Percentiles rank a stretch among this genome's conserved stretches.
These are phyloP conservation scores for Penicillium rolfsii DNA, from an alignment of 2,329 filamentous ascomycete genomes.

Conservation along the genomic window DNA sequence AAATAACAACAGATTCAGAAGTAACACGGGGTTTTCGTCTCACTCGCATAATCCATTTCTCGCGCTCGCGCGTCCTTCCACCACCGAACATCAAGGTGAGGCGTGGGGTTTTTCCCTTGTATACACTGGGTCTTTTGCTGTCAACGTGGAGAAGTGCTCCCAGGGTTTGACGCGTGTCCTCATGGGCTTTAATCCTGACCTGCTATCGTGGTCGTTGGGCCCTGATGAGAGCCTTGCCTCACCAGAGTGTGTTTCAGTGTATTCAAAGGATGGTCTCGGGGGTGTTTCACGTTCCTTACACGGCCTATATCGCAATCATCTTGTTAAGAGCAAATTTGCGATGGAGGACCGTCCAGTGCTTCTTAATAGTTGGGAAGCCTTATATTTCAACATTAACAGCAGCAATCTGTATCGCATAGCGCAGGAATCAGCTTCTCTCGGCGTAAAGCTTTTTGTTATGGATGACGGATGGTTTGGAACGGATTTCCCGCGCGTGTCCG, in stretches of 20 bases:
- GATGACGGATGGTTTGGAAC: conserved; percentile 71
- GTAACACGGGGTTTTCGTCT: conserved; percentile 64
- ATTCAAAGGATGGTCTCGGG: conserved; percentile 61
- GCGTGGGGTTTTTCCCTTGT: conserved; percentile 68
- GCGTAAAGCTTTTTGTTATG: conserved; percentile 64
- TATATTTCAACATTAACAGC: conserved; percentile 62
- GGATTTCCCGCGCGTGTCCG: conserved; percentile 62
- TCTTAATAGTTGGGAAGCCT: conserved; percentile 69
- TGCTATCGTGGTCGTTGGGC: conserved; percentile 61
- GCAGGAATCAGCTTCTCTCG: conserved; percentile 60
- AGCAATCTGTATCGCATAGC: conserved; percentile 60
- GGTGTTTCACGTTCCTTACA: conserved; percentile 67
- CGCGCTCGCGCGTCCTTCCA: conserved; percentile 57
- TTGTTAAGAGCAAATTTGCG: conserved; percentile 62
- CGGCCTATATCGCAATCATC: conserved; percentile 63
- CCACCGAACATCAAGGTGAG: conserved; percentile 64
- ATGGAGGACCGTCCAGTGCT: conserved; percentile 57
- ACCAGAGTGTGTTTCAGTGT: conserved; percentile 66
- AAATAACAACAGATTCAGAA: conserved; percentile 52
- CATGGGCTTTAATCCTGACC: conserved; percentile 63
- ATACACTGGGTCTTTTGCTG: conserved; percentile 66
- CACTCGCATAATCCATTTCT: conserved; percentile 69
- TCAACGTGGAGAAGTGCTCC: conserved; percentile 64
- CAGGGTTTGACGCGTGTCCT: conserved; percentile 64
- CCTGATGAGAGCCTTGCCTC: conserved; percentile 62